A percentile compares a stretch with the other conserved stretches of the same genome.
These are phyloP conservation scores for Hypomyces perniciosus DNA, from an alignment of 2,329 filamentous ascomycete genomes.

Conservation along the genomic window DNA sequence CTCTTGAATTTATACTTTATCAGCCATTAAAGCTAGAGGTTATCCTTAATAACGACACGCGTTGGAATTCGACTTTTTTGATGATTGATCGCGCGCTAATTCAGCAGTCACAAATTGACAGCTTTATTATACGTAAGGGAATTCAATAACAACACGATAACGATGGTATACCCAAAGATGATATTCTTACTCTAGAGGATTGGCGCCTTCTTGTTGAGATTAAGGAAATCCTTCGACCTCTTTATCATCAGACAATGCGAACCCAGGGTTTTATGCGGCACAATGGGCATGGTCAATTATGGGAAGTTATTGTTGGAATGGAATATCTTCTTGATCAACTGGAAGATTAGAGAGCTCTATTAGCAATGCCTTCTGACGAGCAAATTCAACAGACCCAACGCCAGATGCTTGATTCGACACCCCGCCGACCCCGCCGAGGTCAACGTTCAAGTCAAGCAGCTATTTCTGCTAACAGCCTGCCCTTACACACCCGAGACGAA, in stretches of 20 bases:
- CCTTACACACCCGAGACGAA: too few species aligned
- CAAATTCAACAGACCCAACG: too few species aligned
- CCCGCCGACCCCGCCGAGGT: too few species aligned
- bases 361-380: too few species aligned
- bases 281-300: background rate
- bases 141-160: too few species aligned
- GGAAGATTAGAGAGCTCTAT: background rate
- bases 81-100: background rate
- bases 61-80: constrained; percentile 1
- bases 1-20: background rate
- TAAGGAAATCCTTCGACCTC: background rate
- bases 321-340: background rate
- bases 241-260: background rate
- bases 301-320: background rate
- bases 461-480: too few species aligned
- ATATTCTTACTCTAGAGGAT: background rate
- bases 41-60: background rate
- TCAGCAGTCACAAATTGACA: background rate
- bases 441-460: too few species aligned
- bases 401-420: too few species aligned
- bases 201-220: constrained; percentile 1
- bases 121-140: background rate
- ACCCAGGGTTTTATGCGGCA: background rate
- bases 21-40: background rate
- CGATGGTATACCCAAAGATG: too few species aligned